Conservation (phyloP, 2,329 filamentous ascomycete genomes). For the Chaetomium sp. region DNA sequence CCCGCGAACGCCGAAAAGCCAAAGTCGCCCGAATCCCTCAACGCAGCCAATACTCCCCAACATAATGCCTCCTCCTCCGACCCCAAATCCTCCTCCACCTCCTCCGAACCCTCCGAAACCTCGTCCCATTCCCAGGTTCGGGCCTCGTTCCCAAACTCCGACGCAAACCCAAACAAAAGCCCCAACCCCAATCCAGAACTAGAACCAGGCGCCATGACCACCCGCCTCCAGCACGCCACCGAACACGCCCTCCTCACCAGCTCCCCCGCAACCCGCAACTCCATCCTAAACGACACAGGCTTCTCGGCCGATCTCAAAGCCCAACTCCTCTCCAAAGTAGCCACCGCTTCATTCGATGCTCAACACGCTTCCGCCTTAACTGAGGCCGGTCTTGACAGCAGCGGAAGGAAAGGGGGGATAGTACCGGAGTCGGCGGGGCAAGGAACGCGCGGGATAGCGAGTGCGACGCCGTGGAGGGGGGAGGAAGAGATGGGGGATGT, state of each 20-base stretch:
- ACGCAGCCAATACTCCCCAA: too few relatives aligned
- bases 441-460: slow-evolving; percentile 62
- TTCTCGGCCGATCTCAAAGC: slow-evolving; percentile 59
- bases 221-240: slow-evolving; percentile 55
- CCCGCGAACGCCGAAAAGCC: not conserved
- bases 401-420: not conserved
- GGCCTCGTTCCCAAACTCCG: too few relatives aligned
- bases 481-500: slow-evolving; percentile 67
- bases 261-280: slow-evolving; percentile 52
- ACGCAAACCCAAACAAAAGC: not conserved
- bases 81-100: too few relatives aligned
- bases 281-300: slow-evolving; percentile 51
- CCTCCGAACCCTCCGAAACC: not conserved
- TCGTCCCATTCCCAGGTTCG: too few relatives aligned
- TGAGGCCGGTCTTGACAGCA: slow-evolving; percentile 33
- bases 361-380: slow-evolving; percentile 44
- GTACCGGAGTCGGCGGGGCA: slow-evolving; percentile 54
- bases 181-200: not conserved
- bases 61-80: too few relatives aligned
- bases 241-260: slow-evolving; percentile 55
- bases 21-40: not conserved
- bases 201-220: slow-evolving; percentile 45
- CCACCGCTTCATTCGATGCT: slow-evolving; percentile 47
- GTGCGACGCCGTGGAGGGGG: slow-evolving; percentile 69
- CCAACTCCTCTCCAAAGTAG: slow-evolving; percentile 50